Evolutionary conservation across 306 rosid genomes (phyloP).

Genomic region (Ormosia emarginata): DNA sequence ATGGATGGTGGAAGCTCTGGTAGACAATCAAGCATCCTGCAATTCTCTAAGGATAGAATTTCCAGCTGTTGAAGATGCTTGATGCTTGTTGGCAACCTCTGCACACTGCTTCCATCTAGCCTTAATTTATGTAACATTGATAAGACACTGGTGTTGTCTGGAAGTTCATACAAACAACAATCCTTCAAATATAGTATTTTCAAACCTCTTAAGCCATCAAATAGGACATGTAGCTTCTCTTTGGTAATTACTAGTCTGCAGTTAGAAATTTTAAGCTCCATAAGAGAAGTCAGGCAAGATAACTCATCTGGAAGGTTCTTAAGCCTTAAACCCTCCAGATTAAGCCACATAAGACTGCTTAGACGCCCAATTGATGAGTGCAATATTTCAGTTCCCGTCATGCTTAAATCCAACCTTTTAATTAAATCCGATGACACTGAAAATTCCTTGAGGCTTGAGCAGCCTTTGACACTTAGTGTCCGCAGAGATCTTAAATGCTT

Average conservation of each 20-base stretch:
- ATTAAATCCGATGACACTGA: background rate
- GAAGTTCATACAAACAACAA: background rate
- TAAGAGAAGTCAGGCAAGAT: background rate
- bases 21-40: slow-evolving; percentile 2
- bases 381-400: background rate
- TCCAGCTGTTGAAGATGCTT: background rate
- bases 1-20: slow-evolving; percentile 29
- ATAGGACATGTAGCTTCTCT: background rate
- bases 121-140: background rate
- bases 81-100: slow-evolving; percentile 16
- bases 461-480: fast-evolving
- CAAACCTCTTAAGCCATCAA: background rate
- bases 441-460: background rate
- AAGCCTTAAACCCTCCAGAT: background rate
- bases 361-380: too few relatives aligned
- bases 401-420: background rate
- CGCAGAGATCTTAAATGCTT: background rate
- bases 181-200: background rate
- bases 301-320: background rate
- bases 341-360: background rate
- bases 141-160: background rate
- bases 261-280: background rate
- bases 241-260: background rate
- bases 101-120: background rate
- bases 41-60: background rate